Conservation (phyloP, 1,139 yeast species). For the Sugiyamaella paludigena region DNA sequence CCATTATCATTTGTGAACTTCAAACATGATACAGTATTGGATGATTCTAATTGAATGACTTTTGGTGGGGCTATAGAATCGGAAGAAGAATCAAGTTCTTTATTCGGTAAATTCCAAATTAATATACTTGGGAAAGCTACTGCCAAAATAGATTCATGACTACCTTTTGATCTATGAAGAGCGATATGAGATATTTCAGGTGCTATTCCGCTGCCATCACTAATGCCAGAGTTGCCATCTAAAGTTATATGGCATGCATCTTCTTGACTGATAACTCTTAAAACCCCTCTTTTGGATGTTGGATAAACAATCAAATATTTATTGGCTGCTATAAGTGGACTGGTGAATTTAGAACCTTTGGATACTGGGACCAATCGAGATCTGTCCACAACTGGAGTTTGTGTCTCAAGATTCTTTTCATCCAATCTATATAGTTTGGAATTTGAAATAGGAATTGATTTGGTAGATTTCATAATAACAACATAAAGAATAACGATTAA, state of each 20-base stretch:
- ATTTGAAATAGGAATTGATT: constrained; percentile 4
- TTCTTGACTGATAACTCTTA: constrained; percentile 31
- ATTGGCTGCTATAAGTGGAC: constrained; percentile 33
- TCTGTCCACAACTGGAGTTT: constrained; percentile 4
- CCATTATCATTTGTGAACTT: constrained; percentile 11
- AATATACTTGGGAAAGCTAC: constrained; percentile 14
- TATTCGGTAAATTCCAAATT: constrained; percentile 13
- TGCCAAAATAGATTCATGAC: constrained; percentile 11
- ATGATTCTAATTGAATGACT: constrained; percentile 10
- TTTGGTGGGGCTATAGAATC: constrained; percentile 11
- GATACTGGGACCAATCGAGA: constrained; percentile 27
- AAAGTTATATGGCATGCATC: constrained; percentile 28
- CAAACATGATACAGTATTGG: constrained; percentile 13
- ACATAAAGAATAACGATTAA: too few relatives aligned
- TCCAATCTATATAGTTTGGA: constrained; percentile 5
- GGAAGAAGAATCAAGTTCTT: constrained; percentile 5
- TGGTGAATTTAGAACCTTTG: constrained; percentile 19
- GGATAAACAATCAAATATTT: constrained; percentile 35
- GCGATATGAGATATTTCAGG: constrained; percentile 10
- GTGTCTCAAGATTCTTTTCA: constrained; percentile 6
- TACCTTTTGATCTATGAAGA: constrained; percentile 7
- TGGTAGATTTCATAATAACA: not conserved
- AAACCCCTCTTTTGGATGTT: constrained; percentile 28
- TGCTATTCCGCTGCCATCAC: constrained; percentile 7
- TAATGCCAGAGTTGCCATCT: constrained; percentile 4